A percentile compares a stretch with the other conserved stretches of the same genome.
Conservation (phyloP, 2,329 filamentous ascomycete species). For the Aotearoamyces nothofagi region DNA sequence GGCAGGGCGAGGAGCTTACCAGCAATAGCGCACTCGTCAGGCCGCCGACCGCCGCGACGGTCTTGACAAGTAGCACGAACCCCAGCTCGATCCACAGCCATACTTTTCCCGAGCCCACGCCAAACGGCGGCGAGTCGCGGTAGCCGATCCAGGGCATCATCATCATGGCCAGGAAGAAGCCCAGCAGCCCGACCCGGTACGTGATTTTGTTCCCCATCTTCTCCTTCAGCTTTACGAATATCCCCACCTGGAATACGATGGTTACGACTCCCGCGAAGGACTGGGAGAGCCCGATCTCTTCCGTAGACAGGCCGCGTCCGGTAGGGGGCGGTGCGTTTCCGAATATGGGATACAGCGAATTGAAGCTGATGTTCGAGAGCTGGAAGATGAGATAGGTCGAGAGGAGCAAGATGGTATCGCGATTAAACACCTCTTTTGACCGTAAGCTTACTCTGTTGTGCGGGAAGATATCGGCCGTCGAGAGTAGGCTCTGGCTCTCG, state of each 20-base stretch:
- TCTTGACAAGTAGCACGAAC: slow-evolving; percentile 70
- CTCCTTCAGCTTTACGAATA: slow-evolving; percentile 67
- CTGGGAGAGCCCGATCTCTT: slow-evolving; percentile 72
- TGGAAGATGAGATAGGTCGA: slow-evolving; percentile 86
- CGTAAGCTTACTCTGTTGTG: slow-evolving; percentile 31
- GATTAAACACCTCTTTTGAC: slow-evolving; percentile 50
- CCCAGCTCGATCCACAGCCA: slow-evolving; percentile 77
- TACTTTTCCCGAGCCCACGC: slow-evolving; percentile 42
- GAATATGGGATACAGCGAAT: slow-evolving; percentile 90
- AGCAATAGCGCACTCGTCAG: slow-evolving; percentile 79
- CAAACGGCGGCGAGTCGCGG: slow-evolving; percentile 41
- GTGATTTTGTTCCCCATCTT: slow-evolving; percentile 74
- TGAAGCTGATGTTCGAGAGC: slow-evolving; percentile 86
- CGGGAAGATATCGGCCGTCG: slow-evolving; percentile 22
- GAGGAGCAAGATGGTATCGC: slow-evolving; percentile 69
- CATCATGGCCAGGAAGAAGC: slow-evolving; percentile 69
- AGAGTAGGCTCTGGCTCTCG: slow-evolving; percentile 15
- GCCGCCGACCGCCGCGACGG: slow-evolving; percentile 76
- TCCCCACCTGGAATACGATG: slow-evolving; percentile 76
- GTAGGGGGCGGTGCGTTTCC: slow-evolving; percentile 60
- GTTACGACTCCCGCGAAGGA: slow-evolving; percentile 75
- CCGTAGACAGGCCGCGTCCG: slow-evolving; percentile 60
- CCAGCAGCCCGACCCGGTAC: slow-evolving; percentile 64
- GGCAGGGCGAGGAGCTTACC: slow-evolving; percentile 48
- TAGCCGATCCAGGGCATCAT: slow-evolving; percentile 87